Evolutionary conservation across 306 rosid species (phyloP).

Genomic region (barrel medic (Medicago truncatula)): DNA sequence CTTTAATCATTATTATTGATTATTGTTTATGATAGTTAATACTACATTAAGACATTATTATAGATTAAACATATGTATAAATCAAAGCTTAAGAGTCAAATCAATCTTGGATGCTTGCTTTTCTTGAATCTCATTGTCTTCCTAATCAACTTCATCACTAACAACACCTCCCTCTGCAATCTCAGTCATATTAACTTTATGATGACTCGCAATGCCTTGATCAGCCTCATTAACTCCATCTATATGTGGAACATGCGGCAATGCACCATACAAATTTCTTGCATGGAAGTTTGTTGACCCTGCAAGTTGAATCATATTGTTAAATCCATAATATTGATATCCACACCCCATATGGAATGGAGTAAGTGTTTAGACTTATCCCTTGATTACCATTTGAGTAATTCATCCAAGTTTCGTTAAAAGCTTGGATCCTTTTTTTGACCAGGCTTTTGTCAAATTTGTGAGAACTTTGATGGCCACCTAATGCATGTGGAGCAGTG

Average conservation of each 20-base stretch:
- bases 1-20: background rate
- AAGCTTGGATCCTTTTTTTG: background rate
- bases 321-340: background rate
- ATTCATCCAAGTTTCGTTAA: background rate
- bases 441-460: background rate
- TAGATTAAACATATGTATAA: background rate
- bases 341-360: background rate
- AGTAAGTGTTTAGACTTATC: background rate
- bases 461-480: conserved; percentile 30
- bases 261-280: background rate
- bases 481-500: conserved; percentile 17
- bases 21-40: background rate
- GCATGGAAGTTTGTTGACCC: background rate
- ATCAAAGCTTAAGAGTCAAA: background rate
- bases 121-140: background rate
- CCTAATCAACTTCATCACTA: background rate
- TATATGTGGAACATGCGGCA: background rate
- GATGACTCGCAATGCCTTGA: background rate
- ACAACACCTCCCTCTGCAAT: background rate
- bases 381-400: background rate
- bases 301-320: background rate
- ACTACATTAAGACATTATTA: background rate
- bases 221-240: background rate
- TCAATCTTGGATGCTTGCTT: background rate
- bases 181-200: background rate